Percentiles rank a stretch among this genome's conserved stretches.
These are phyloP conservation scores for Helichrysum umbraculigerum DNA, from an alignment of 129 eudicot species.

Conservation along the genomic window DNA sequence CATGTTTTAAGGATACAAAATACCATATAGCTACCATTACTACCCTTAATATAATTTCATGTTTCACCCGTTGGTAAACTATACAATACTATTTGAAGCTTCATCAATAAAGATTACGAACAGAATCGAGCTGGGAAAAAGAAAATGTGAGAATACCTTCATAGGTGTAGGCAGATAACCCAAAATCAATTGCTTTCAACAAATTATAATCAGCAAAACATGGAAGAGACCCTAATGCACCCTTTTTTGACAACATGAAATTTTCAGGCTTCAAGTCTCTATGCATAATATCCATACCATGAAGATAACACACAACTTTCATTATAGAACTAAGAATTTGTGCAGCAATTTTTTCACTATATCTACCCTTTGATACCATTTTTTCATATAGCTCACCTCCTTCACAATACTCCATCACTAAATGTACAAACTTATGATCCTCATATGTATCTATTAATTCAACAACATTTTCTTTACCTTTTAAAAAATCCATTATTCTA, in stretches of 20 bases:
- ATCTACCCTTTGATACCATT: slow-evolving; percentile 78
- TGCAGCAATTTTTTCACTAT: slow-evolving; percentile 76
- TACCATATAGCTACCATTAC: too few relatives aligned
- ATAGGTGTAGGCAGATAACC: slow-evolving; percentile 68
- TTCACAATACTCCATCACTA: slow-evolving; percentile 88
- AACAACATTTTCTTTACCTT: slow-evolving; percentile 61
- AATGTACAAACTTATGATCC: slow-evolving; percentile 54
- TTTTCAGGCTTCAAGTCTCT: slow-evolving; percentile 93
- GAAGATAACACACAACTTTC: slow-evolving; percentile 70
- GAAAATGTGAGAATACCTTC: slow-evolving; percentile 45
- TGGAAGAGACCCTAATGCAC: slow-evolving; percentile 25
- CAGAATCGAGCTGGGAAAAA: too few relatives aligned
- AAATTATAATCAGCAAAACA: slow-evolving; percentile 41
- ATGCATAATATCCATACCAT: slow-evolving; percentile 92
- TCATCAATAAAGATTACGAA: too few relatives aligned
- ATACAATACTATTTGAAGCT: too few relatives aligned
- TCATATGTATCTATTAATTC: slow-evolving; percentile 68
- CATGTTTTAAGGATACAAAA: too few relatives aligned
- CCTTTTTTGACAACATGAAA: slow-evolving; percentile 61
- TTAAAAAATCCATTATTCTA: slow-evolving; percentile 67
- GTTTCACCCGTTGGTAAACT: too few relatives aligned
- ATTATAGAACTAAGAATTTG: slow-evolving; percentile 65
- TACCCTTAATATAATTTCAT: too few relatives aligned
- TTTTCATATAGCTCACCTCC: slow-evolving; percentile 88
- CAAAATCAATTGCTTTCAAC: slow-evolving; percentile 87